Evolutionary conservation across 169 alveolate species (phyloP), one percentile per base, ranked within the genome.

Genomic region (Cryptosporidium meleagridis): DNA sequence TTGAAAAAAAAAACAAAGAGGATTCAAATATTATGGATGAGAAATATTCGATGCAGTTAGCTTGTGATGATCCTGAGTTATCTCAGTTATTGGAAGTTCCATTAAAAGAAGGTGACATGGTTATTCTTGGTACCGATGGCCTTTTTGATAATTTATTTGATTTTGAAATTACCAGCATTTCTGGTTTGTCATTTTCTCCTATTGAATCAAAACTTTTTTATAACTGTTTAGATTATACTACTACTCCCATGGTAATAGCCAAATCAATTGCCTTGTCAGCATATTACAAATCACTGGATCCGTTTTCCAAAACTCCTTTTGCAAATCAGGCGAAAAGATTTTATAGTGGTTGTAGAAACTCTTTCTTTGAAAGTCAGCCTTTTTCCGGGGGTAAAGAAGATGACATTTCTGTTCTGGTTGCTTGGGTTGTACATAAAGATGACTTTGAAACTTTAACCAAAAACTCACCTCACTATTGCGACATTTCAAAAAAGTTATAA

Each of bases 121-220:
- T 94, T 18, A 87, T 94, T 1, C 85, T 91, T 21, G 96, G 92
- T 4, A 70, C 96, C 31, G 96, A 94, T 67, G 96, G 96, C 6
- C 89, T 94, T 9, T 94, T 86, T 75, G 96, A 94, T 53, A 94
- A 94, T 72, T 37, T 94, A 41, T 94, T 93, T 62, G 86, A 91
- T 45, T 87, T 93, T 12, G 96, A 94, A 35, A 91, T 94, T 31
- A 45, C 92, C 5, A 85, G 85, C 23, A 93, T 92, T 31, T 48
- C 87, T 35, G 80, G 85, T 18, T 80, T 59, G 10, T 23, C 73
- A 41, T 51, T 48, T 67, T 73, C 85, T n/a, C 85, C 85, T 4
- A 39, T 67, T 14, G 91, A 70, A 55, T 70, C 86, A n/a, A 72
- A 70, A 62, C 35, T 72, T 18, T 68, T 85, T 65, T 70, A 58